Evolutionary conservation across 495 filamentous ascomycete species (phyloP).

Genomic region (Cercophora newfieldiana): DNA sequence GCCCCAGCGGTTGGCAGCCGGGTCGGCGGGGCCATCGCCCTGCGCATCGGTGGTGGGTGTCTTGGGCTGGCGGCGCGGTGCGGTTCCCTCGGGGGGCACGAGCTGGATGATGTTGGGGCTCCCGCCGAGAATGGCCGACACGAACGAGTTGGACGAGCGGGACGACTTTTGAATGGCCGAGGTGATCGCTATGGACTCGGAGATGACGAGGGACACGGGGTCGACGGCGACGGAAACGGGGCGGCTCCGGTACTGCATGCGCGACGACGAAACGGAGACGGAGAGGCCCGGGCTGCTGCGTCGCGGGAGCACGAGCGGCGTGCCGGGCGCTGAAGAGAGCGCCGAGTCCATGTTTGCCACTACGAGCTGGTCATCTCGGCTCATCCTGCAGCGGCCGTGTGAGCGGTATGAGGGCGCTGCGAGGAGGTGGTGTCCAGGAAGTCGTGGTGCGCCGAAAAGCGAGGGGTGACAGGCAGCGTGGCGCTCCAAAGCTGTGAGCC

Average conservation of each 20-base stretch:
- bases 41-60: conserved; percentile 22
- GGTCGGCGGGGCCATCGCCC: conserved; percentile 39
- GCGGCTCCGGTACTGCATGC: conserved; percentile 51
- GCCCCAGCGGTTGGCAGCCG: conserved; percentile 71
- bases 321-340: conserved; percentile 25
- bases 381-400: conserved; percentile 38
- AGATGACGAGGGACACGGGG: conserved; percentile 91
- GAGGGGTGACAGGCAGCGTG: not conserved
- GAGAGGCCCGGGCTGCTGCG: conserved; percentile 16
- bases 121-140: conserved; percentile 91
- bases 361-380: conserved; percentile 42
- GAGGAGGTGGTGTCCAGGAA: not conserved
- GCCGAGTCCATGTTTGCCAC: conserved; percentile 38
- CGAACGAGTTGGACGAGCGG: conserved; percentile 93
- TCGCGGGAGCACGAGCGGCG: conserved; percentile 16
- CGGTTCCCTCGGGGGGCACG: conserved; percentile 44
- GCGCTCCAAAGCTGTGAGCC: not conserved
- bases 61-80: conserved; percentile 37
- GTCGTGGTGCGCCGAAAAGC: not conserved
- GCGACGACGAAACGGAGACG: conserved; percentile 34
- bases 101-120: conserved; percentile 57
- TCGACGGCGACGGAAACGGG: conserved; percentile 80
- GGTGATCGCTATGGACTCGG: conserved; percentile 98
- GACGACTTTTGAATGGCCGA: conserved; percentile 98
- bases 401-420: conserved; percentile 18